These are phyloP conservation scores for Fusarium phyllophilum DNA, from an alignment of 2,329 filamentous ascomycete genomes.

Conservation along the genomic window DNA sequence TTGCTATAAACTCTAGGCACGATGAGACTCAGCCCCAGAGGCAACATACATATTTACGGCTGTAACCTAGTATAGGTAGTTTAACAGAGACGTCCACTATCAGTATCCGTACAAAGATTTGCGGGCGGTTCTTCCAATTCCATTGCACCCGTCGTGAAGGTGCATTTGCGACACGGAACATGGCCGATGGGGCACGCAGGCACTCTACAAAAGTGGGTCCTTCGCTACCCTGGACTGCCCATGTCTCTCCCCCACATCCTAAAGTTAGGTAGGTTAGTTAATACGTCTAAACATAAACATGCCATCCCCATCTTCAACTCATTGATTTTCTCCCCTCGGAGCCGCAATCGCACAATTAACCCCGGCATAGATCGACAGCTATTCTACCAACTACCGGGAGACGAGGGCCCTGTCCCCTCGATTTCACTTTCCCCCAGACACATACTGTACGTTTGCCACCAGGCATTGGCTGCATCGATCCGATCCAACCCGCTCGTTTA, in stretches of 20 bases:
- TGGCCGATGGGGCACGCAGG: conserved; percentile 4
- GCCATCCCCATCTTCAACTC: conserved; percentile 27
- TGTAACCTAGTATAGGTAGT: neutral
- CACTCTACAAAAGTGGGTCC: neutral
- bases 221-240: neutral
- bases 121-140: neutral
- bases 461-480: conserved; percentile 26
- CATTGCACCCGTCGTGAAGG: conserved; percentile 1
- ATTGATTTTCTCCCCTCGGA: conserved; percentile 23
- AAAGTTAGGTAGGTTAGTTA: neutral
- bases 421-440: conserved; percentile 9
- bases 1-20: neutral
- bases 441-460: conserved; percentile 22
- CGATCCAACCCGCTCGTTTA: conserved; percentile 31
- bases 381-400: conserved; percentile 14
- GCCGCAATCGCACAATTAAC: conserved; percentile 27
- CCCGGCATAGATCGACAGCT: conserved; percentile 3
- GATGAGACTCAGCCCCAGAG: too few relatives aligned
- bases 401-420: conserved; percentile 19
- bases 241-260: conserved; percentile 16
- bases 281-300: conserved; percentile 24
- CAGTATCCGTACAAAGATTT: neutral
- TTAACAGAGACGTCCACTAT: neutral
- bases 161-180: conserved; percentile 23
- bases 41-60: neutral